Conservation (phyloP, 352 stramenopile genomes). For the Phytopythium sindhum region DNA sequence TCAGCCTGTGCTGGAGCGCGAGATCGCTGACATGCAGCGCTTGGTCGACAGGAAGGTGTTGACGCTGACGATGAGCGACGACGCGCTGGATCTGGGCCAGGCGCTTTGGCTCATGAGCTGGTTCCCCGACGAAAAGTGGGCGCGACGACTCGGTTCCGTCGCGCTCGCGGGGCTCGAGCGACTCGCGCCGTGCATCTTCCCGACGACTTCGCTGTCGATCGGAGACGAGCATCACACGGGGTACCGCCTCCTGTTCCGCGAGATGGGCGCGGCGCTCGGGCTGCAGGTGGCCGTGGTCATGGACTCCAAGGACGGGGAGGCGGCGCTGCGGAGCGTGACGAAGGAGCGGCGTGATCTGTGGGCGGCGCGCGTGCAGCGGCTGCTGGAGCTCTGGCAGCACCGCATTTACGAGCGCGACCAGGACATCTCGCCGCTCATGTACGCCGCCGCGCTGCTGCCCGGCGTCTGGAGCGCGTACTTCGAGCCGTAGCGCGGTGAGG, state of each 20-base stretch:
- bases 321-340: not conserved
- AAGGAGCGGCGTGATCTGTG: constrained; percentile 19
- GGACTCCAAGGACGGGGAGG: not conserved
- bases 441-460: constrained; percentile 32
- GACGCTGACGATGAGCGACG: constrained; percentile 20
- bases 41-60: not conserved
- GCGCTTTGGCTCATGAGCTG: constrained; percentile 28
- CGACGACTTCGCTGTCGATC: not conserved
- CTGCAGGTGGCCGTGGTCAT: constrained; percentile 16
- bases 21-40: constrained; percentile 2
- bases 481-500: not conserved
- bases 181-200: constrained; percentile 11
- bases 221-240: constrained; percentile 1
- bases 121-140: constrained; percentile 21
- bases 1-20: not conserved
- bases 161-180: constrained; percentile 13
- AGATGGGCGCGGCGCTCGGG: constrained; percentile 30
- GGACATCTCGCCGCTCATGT: constrained; percentile 48
- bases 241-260: constrained; percentile 29
- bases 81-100: constrained; percentile 23
- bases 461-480: constrained; percentile 20
- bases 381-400: constrained; percentile 23
- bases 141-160: not conserved
- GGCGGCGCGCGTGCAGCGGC: constrained; percentile 10
- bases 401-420: constrained; percentile 31